These are phyloP conservation scores for Candida fluviatilis DNA, from an alignment of 805 yeast species.

Conservation along the genomic window DNA sequence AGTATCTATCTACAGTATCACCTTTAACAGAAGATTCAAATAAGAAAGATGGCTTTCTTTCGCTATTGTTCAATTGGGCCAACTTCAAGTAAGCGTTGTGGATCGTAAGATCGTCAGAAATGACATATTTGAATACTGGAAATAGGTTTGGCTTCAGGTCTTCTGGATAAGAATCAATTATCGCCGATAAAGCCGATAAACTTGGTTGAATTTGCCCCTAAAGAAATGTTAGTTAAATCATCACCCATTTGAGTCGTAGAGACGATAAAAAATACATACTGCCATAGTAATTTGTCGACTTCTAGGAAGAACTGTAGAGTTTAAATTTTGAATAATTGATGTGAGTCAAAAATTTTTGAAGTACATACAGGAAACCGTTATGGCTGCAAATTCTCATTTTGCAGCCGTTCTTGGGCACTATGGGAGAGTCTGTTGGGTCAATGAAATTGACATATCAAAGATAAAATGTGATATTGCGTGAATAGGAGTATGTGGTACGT, in stretches of 20 bases:
- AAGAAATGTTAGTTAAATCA: background rate
- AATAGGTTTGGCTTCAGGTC: conserved; percentile 55
- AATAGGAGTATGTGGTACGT: too few relatives aligned
- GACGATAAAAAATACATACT: conserved; percentile 1
- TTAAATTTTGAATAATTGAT: background rate
- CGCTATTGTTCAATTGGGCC: conserved; percentile 53
- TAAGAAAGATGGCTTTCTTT: conserved; percentile 66
- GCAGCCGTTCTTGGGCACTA: background rate
- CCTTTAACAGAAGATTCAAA: conserved; percentile 89
- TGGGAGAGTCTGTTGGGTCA: too few relatives aligned
- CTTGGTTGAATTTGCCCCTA: conserved; percentile 32
- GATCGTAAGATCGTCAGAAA: conserved; percentile 79
- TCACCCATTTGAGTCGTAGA: background rate
- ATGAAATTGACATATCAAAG: too few relatives aligned
- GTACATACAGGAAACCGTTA: background rate
- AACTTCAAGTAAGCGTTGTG: conserved; percentile 86
- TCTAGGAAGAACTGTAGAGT: background rate
- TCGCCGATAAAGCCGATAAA: conserved; percentile 21
- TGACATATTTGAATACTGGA: conserved; percentile 73
- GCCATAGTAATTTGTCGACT: background rate
- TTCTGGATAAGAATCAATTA: conserved; percentile 17
- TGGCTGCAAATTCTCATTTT: background rate
- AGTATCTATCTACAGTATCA: conserved; percentile 83
- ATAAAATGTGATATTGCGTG: too few relatives aligned
- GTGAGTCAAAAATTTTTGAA: background rate